Percentiles rank a stretch among this genome's conserved stretches.
Evolutionary conservation across 1,284 basidiomycete species (phyloP).

Genomic region (Ganoderma lingzhi): DNA sequence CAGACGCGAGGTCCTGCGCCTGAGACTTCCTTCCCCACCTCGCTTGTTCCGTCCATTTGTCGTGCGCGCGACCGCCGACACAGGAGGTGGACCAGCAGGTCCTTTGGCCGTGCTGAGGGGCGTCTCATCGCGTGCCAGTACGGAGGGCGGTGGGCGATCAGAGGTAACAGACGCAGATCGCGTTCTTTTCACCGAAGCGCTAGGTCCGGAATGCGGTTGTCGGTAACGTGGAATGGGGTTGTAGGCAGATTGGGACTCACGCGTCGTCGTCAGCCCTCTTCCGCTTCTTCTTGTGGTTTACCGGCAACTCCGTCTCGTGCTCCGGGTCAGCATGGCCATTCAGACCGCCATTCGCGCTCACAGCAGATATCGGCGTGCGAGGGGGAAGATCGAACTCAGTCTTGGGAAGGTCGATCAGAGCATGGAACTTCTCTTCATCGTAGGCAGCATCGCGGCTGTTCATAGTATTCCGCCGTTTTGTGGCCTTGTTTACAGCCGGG

Average conservation of each 20-base stretch:
- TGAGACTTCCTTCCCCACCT: conserved; percentile 57
- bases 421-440: conserved; percentile 80
- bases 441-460: conserved; percentile 96
- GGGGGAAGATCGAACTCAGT: conserved; percentile 51
- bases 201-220: conserved; percentile 40
- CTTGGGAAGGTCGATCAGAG: conserved; percentile 75
- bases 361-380: conserved; percentile 32
- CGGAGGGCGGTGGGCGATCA: conserved; percentile 54
- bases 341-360: conserved; percentile 29
- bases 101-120: conserved; percentile 40
- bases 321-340: conserved; percentile 48
- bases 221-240: conserved; percentile 24
- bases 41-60: conserved; percentile 49
- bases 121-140: conserved; percentile 55
- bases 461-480: conserved; percentile 95
- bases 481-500: conserved; percentile 67
- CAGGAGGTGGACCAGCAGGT: conserved; percentile 39
- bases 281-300: conserved; percentile 69
- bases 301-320: conserved; percentile 52
- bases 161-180: conserved; percentile 75
- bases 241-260: conserved; percentile 51
- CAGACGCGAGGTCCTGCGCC: conserved; percentile 46
- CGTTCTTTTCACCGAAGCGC: conserved; percentile 69
- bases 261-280: conserved; percentile 75
- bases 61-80: conserved; percentile 40